Percentiles rank a stretch among this genome's conserved stretches.
These are phyloP conservation scores for Plantago ovata DNA, from an alignment of 257 asterid genomes.

Conservation along the genomic window DNA sequence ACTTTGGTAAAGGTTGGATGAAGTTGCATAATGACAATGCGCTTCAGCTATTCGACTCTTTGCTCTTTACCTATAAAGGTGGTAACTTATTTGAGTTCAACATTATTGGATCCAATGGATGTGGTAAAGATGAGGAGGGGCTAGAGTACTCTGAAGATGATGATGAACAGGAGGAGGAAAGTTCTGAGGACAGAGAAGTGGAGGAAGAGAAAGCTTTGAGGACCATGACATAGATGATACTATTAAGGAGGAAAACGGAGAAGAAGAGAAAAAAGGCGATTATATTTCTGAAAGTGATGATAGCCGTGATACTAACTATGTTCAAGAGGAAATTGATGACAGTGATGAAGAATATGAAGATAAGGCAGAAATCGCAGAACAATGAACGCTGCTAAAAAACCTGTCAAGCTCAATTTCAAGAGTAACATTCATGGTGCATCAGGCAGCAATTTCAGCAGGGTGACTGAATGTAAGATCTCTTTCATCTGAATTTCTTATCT, in stretches of 20 bases:
- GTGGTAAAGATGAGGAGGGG: conserved; percentile 9
- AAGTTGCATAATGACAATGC: conserved; percentile 21
- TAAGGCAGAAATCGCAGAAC: neutral
- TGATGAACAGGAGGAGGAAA: neutral
- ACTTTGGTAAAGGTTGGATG: conserved; percentile 28
- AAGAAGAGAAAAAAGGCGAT: neutral
- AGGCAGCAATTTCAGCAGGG: neutral
- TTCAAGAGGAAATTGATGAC: neutral
- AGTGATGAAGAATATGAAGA: neutral
- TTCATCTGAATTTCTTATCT: neutral
- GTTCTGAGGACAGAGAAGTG: neutral
- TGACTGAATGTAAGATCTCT: neutral
- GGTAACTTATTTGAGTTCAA: conserved; percentile 14
- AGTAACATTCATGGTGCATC: neutral
- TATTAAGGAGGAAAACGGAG: too few relatives aligned
- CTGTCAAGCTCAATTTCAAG: neutral
- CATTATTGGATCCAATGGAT: conserved; percentile 3
- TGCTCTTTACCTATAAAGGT: conserved; percentile 17
- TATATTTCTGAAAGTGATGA: neutral
- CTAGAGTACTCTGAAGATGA: neutral
- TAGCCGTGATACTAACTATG: neutral
- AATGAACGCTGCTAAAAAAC: too few relatives aligned
- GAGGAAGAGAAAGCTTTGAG: neutral
- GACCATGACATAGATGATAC: neutral
- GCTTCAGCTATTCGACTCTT: conserved; percentile 15